Conservation (phyloP, 2,329 filamentous ascomycete genomes). For the Colletotrichum sp. region DNA sequence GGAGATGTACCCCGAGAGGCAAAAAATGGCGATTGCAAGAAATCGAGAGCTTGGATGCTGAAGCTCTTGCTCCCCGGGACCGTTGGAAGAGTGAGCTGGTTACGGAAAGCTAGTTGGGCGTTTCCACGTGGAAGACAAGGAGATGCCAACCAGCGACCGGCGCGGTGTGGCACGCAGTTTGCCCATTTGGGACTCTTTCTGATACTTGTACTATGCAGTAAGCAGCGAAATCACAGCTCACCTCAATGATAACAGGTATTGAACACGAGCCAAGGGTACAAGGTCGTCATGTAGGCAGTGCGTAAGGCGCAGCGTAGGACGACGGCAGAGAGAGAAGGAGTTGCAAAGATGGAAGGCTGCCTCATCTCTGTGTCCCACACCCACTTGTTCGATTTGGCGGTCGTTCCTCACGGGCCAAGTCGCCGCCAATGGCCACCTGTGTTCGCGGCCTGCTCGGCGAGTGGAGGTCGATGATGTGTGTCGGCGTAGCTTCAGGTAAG, state of each 20-base stretch:
- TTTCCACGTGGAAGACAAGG: conserved; percentile 19
- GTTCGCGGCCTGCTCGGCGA: neutral
- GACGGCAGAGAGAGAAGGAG: neutral
- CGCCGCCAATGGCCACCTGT: neutral
- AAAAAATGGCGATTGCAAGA: neutral
- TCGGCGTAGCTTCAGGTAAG: conserved; percentile 3
- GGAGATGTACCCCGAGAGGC: neutral
- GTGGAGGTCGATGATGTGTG: conserved; percentile 2
- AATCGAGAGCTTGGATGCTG: neutral
- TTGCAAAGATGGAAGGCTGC: neutral
- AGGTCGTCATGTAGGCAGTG: neutral
- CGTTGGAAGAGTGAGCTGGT: neutral
- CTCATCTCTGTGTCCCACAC: conserved; percentile 10
- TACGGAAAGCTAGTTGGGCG: neutral
- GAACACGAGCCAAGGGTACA: neutral
- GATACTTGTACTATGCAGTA: neutral
- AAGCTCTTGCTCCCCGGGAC: neutral
- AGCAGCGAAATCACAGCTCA: neutral
- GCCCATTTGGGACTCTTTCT: neutral
- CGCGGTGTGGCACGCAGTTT: neutral
- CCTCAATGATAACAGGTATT: neutral
- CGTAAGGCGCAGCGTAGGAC: neutral
- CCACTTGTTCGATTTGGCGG: neutral
- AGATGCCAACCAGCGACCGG: neutral
- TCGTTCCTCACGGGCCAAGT: neutral